Evolutionary conservation across 2,329 filamentous ascomycete species (phyloP).

Genomic region (Phoma sp.): DNA sequence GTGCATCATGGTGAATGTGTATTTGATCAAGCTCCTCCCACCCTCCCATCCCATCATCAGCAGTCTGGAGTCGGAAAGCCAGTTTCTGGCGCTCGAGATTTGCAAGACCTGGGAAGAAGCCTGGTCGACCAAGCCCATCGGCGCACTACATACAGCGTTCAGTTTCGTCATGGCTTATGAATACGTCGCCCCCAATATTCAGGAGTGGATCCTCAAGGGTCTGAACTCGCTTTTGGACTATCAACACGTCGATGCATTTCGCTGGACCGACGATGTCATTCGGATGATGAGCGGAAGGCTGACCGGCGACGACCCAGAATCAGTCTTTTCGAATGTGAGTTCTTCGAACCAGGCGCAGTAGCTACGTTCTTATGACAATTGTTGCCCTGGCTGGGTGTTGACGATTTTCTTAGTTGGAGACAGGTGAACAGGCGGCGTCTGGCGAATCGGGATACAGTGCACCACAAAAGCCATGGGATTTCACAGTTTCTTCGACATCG

Average conservation of each 20-base stretch:
- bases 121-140: constrained; percentile 41
- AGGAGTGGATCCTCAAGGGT: constrained; percentile 35
- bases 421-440: background rate
- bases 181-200: constrained; percentile 32
- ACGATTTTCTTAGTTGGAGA: constrained; percentile 10
- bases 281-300: constrained; percentile 35
- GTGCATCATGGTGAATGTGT: constrained; percentile 39
- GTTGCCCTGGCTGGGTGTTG: constrained; percentile 21
- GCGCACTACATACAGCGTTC: constrained; percentile 39
- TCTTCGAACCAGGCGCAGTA: constrained; percentile 17
- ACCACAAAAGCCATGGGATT: constrained; percentile 2
- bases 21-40: constrained; percentile 37
- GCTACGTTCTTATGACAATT: constrained; percentile 12
- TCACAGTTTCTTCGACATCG: background rate
- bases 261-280: constrained; percentile 39
- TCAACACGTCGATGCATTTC: constrained; percentile 34
- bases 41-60: constrained; percentile 27
- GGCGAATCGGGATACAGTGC: background rate
- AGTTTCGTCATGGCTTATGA: constrained; percentile 45
- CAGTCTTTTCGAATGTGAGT: constrained; percentile 28
- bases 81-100: constrained; percentile 35
- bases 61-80: constrained; percentile 36
- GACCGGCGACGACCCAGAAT: constrained; percentile 34
- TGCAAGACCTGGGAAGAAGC: constrained; percentile 47
- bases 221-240: constrained; percentile 38